Percentiles rank a stretch among this genome's conserved stretches.
Conservation (phyloP, 23 red algal genomes). For the Chondrus crispus region DNA sequence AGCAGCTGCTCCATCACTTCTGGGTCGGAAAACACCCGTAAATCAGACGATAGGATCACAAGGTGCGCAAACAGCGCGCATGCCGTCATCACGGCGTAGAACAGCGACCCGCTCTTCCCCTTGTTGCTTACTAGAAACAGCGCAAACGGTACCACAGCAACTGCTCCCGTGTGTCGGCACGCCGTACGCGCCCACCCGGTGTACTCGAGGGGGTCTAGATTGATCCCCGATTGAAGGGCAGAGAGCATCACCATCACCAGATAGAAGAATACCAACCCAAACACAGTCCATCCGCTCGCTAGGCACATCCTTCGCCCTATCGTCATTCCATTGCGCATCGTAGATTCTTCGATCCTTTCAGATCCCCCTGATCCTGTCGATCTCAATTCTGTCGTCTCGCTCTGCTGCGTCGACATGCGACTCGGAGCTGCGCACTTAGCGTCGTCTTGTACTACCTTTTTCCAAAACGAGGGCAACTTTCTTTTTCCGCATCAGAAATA, state of each 20-base stretch:
- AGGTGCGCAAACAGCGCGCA: slow-evolving; percentile 40
- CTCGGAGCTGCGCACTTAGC: no score
- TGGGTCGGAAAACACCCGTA: slow-evolving; percentile 3
- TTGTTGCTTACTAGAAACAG: slow-evolving; percentile 7
- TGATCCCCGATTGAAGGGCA: not conserved
- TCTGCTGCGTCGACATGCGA: no score
- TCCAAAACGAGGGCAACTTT: no score
- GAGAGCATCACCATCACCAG: slow-evolving; percentile 38
- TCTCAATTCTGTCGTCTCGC: no score
- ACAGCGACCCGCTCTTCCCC: not conserved
- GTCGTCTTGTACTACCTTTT: no score
- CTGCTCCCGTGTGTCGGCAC: slow-evolving; percentile 30
- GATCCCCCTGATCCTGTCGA: no score
- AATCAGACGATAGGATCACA: slow-evolving; percentile 25
- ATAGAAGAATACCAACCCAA: slow-evolving; percentile 52
- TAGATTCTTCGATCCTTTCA: no score
- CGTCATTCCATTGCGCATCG: no score
- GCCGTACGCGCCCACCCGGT: slow-evolving; percentile 39
- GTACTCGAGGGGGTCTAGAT: not conserved
- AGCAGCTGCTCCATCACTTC: not conserved
- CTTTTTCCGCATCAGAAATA: no score
- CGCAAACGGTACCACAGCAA: not conserved
- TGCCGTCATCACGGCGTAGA: slow-evolving; percentile 29
- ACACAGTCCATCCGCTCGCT: not conserved
- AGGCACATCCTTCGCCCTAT: not conserved